phyloP scores from a whole-genome alignment of 106 monocot genomes.

The Amphibolis antarctica region DNA sequence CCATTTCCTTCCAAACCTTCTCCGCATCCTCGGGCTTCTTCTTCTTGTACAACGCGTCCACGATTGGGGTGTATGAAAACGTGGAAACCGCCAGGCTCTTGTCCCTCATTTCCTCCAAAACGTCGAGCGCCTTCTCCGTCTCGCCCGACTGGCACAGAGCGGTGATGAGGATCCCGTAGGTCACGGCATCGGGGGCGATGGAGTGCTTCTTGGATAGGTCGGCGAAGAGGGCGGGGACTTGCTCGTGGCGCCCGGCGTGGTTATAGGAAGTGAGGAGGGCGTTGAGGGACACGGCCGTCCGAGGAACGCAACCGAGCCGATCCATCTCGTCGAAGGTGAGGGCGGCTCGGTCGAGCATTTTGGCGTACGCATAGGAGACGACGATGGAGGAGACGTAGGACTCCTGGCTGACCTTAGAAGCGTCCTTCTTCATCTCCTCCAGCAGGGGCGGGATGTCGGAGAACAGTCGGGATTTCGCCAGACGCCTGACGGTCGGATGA shows the following conservation, averaged over 20 bases:
- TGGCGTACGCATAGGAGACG: slow-evolving; percentile 37
- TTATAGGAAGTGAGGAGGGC: slow-evolving; percentile 54
- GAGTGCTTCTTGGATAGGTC: slow-evolving; percentile 32
- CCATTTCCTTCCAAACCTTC: slow-evolving; percentile 59
- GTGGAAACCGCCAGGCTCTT: slow-evolving; percentile 20
- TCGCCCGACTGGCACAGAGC: slow-evolving; percentile 31
- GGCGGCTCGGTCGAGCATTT: slow-evolving; percentile 38
- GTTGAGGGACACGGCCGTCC: slow-evolving; percentile 50
- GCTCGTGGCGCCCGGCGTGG: slow-evolving; percentile 14
- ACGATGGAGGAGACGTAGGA: slow-evolving; percentile 35
- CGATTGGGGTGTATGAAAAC: slow-evolving; percentile 41
- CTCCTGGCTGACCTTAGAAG: slow-evolving; percentile 15
- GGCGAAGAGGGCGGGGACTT: slow-evolving; percentile 40
- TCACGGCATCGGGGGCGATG: slow-evolving; percentile 37
- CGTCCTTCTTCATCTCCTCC: slow-evolving; percentile 13
- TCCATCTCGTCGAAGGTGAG: slow-evolving; percentile 28
- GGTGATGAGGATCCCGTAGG: slow-evolving; percentile 46
- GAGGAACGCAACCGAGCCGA: slow-evolving; percentile 1
- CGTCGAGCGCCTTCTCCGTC: slow-evolving; percentile 10
- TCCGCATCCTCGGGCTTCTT: slow-evolving; percentile 38
- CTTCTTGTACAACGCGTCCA: slow-evolving; percentile 41
- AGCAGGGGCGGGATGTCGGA: slow-evolving; percentile 10
- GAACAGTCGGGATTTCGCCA: slow-evolving; percentile 6
- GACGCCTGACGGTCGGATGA: slow-evolving; percentile 14
- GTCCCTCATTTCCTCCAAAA: slow-evolving; percentile 33